phyloP scores from a whole-genome alignment of 306 rosid genomes.

The Lagenaria siceraria region DNA sequence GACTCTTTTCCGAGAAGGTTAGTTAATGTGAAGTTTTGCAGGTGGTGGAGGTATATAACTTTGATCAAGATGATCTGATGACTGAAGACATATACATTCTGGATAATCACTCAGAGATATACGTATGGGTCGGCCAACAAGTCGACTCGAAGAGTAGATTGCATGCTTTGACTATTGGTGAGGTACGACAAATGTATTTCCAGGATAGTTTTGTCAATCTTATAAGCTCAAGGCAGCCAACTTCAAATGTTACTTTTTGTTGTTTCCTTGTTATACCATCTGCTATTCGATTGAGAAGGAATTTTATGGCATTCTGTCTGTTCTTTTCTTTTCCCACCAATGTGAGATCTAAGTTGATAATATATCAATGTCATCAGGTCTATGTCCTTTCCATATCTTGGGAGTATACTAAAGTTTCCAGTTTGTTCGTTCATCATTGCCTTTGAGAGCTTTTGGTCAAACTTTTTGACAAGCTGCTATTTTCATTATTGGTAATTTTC shows the following conservation, averaged over 20 bases:
- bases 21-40: constrained; percentile 34
- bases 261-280: background rate
- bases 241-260: background rate
- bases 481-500: background rate
- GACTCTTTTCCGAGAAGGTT: constrained; percentile 10
- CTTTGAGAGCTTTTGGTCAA: background rate
- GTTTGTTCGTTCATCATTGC: background rate
- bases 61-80: constrained; percentile 97
- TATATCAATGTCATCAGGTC: background rate
- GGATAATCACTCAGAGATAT: constrained; percentile 74
- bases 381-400: background rate
- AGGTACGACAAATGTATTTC: constrained; percentile 48
- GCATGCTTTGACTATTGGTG: constrained; percentile 76
- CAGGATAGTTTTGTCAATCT: background rate
- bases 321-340: background rate
- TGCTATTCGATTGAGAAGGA: background rate
- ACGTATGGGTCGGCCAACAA: constrained; percentile 94
- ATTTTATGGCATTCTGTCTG: background rate
- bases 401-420: background rate
- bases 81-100: constrained; percentile 81
- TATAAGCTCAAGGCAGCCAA: background rate
- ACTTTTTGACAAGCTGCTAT: background rate
- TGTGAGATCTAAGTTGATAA: background rate
- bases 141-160: constrained; percentile 50
- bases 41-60: constrained; percentile 84